Conservation (phyloP, 2,329 filamentous ascomycete species). For the Venturia oleaginea region DNA sequence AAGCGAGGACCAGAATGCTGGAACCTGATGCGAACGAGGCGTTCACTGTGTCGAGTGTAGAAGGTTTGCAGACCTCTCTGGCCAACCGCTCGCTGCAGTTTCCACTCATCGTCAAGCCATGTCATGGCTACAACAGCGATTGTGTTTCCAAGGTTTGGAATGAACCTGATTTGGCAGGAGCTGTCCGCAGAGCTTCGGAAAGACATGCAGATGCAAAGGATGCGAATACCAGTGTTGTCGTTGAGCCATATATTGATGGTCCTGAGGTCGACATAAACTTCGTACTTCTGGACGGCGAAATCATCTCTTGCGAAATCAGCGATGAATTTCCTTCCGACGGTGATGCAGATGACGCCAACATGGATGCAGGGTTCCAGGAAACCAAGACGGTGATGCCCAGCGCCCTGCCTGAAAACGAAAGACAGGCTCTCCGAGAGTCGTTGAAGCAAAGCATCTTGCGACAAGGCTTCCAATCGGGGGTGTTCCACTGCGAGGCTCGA, state of each 20-base stretch:
- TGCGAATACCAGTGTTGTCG: conserved; percentile 9
- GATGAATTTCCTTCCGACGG: conserved; percentile 31
- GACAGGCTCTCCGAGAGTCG: conserved; percentile 14
- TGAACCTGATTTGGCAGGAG: conserved; percentile 18
- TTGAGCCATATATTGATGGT: conserved; percentile 33
- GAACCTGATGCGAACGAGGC: background rate
- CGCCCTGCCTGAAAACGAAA: conserved; percentile 19
- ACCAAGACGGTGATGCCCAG: conserved; percentile 19
- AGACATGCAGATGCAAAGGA: conserved; percentile 8
- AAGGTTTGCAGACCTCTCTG: background rate
- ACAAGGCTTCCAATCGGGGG: conserved; percentile 20
- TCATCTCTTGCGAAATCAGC: conserved; percentile 32
- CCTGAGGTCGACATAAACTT: conserved; percentile 38
- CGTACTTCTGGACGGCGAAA: conserved; percentile 29
- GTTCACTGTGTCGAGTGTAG: background rate
- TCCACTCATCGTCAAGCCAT: conserved; percentile 31
- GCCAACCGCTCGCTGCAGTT: conserved; percentile 16
- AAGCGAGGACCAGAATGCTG: conserved; percentile 16
- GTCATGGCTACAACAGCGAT: conserved; percentile 24
- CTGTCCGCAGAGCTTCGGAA: conserved; percentile 12
- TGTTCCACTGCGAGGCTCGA: conserved; percentile 25
- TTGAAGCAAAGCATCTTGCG: conserved; percentile 19
- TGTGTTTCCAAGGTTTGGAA: conserved; percentile 26
- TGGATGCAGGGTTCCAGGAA: conserved; percentile 18
- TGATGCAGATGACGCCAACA: conserved; percentile 16